Evolutionary conservation across 2,329 filamentous ascomycete genomes (phyloP), one percentile per base, ranked within the genome.

Genomic region (Calonectria fujianensis): DNA sequence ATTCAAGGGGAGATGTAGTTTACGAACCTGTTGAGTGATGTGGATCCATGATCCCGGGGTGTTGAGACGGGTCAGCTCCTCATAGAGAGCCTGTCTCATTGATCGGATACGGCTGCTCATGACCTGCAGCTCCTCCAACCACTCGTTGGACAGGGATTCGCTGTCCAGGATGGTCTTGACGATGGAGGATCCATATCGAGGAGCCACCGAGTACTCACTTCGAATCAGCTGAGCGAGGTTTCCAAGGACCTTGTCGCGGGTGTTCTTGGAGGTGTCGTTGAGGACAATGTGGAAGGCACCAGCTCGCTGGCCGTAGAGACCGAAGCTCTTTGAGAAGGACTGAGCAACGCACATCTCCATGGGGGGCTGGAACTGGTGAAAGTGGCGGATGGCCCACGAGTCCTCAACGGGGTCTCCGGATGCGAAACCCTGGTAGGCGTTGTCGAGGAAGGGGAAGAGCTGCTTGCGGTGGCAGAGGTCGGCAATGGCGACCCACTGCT

Each of bases 371-470:
- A 73, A 61, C 82, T 96, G 93, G 81, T 98, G 89, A 83, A 98
- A 99, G 89, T 98, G 94, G 77, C 95, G 94, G 80, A 98, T 93
- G 14, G 96, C 95, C 89, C 94, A 96, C 75, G 94, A 95, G 84
- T 99, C 97, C 75, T 93, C 91, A 77, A 90, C 89, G 20, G 98
- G 91, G 83, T 97, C 93, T 71, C 97, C 97, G 0, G 96, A 97
- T 3, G 97, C 97, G 83, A 98, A 99, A 70, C 97, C 96, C 86
- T 98, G 97, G 89, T 99, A 99, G 67, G 97, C 97, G 77, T 92
- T 95, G 89, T 99, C 97, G 87, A 99, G 98, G 91, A 98, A 98
- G 80, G 96, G 96, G 87, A 98, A 98, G 85, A 97, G 96, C 75
- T 91, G 91, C 86, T 94, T 95, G 80, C 91, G 85, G 80, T 91